These are phyloP conservation scores for Chloropicon primus DNA, from an alignment of 139 green algal genomes.

Conservation along the genomic window DNA sequence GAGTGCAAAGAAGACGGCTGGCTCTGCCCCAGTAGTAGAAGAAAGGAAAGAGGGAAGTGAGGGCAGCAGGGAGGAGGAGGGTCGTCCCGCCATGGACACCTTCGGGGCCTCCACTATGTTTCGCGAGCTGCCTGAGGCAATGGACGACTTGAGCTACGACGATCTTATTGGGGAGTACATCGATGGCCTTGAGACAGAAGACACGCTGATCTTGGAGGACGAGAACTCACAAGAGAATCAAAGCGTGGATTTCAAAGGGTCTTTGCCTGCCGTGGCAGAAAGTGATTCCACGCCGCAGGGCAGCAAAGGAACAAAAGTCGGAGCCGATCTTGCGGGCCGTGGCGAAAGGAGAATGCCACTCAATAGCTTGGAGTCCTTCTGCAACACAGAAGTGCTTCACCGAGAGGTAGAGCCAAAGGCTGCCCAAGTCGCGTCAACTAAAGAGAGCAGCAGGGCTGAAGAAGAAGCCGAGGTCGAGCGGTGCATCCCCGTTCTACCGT, in stretches of 20 bases:
- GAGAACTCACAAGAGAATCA: background rate
- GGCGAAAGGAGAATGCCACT: background rate
- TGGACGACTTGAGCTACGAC: conserved; percentile 6
- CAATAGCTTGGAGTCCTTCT: background rate
- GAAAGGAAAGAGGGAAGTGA: too few species aligned
- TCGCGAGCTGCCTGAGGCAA: background rate
- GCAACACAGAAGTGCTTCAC: background rate
- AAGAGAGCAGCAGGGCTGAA: background rate
- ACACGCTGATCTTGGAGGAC: background rate
- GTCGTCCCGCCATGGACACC: too few species aligned
- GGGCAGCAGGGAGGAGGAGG: too few species aligned
- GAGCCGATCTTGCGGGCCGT: background rate
- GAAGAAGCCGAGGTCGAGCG: background rate
- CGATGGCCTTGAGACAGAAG: background rate
- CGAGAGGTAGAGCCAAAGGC: background rate
- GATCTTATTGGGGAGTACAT: conserved; percentile 3
- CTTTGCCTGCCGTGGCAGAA: too few species aligned
- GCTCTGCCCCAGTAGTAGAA: too few species aligned
- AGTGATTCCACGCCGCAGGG: background rate
- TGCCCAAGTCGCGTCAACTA: background rate
- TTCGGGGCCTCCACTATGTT: background rate
- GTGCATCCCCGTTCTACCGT: conserved; percentile 6
- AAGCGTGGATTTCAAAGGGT: background rate
- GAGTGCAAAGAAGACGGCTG: background rate
- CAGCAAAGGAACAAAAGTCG: background rate